Evolutionary conservation across 768 basidiomycete species (phyloP), one percentile per base, ranked within the genome.

Genomic region (Phylloporus arenicola): DNA sequence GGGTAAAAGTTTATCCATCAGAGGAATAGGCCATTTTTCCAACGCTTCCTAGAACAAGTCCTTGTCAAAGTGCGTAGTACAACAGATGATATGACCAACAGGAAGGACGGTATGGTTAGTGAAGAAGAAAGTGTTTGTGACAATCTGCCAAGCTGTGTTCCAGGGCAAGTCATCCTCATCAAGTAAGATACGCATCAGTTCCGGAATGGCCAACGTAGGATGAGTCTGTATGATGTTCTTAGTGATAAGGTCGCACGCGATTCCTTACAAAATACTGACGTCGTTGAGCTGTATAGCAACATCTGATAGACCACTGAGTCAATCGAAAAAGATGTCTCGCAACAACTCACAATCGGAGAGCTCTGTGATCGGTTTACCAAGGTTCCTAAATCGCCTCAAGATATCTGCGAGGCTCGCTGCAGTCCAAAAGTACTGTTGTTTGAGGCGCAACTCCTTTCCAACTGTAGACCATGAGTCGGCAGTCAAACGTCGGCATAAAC

Each of bases 361-460:
- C 57, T 88, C 82, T 10, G 73, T 71, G 57, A 94, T 84, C 2
- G 84, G 83, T 66, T 89, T 86, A 44, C 81, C 84, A 17, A 88
- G 74, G 70, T 95, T 88, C 77, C 87, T 93, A 80, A 93, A 98
- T 44, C 95, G 83, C 48, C 95, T 81, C 43, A 95, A 62, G 64
- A 98, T 96, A 63, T 98, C 95, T 43, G 82, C 79, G 43, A 93
- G 76, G 65, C 84, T 86, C 25, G 93, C 88, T 43, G 88, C 83
- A 37, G 90, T 92, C 92, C 92, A 88, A 73, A 96, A 90, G 71
- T 94, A 94, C 72, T 99, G 95, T 60, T 97, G 95, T 74, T 95
- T 94, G 57, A 98, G 77, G 48, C 95, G 83, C 20, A 91, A 71
- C 64, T 91, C 89, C 62, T 91, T 91, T 49, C 90, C 90, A 50